Percentiles rank a stretch among this genome's conserved stretches.
Conservation (phyloP, 345 rosid species). For the Murraya koenigii region DNA sequence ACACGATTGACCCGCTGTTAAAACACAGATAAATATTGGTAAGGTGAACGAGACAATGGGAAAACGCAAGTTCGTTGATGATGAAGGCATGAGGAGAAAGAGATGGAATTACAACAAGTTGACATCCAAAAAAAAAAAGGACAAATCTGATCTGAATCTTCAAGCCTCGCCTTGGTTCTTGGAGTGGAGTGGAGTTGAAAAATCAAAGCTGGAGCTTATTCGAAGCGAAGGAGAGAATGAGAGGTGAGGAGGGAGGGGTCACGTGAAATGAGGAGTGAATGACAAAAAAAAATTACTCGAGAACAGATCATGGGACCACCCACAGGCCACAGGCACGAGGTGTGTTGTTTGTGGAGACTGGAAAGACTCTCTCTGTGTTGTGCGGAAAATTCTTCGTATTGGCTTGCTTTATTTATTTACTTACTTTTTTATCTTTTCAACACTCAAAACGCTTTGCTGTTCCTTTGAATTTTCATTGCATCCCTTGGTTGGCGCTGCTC, state of each 20-base stretch:
- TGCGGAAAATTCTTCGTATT: too few relatives aligned
- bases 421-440: not conserved
- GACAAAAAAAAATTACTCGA: slow-evolving; percentile 13
- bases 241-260: slow-evolving; percentile 6
- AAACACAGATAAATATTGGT: not conserved
- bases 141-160: too few relatives aligned
- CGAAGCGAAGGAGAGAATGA: not conserved
- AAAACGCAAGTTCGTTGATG: not conserved
- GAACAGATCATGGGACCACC: not conserved
- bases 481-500: not conserved
- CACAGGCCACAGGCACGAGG: too few relatives aligned
- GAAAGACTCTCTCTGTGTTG: too few relatives aligned
- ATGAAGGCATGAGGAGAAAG: not conserved
- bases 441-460: not conserved
- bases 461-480: not conserved
- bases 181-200: not conserved
- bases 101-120: too few relatives aligned
- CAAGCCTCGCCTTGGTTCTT: slow-evolving; percentile 13
- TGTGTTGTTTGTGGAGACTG: too few relatives aligned
- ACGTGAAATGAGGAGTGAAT: slow-evolving; percentile 32
- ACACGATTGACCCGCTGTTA: slow-evolving; percentile 19
- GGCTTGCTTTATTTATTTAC: not conserved
- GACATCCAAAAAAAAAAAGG: too few relatives aligned
- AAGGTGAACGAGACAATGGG: not conserved
- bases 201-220: too few relatives aligned